Evolutionary conservation across 305 asterid genomes (phyloP), one percentile per base, ranked within the genome.

Genomic region (Coffea humblotiana): DNA sequence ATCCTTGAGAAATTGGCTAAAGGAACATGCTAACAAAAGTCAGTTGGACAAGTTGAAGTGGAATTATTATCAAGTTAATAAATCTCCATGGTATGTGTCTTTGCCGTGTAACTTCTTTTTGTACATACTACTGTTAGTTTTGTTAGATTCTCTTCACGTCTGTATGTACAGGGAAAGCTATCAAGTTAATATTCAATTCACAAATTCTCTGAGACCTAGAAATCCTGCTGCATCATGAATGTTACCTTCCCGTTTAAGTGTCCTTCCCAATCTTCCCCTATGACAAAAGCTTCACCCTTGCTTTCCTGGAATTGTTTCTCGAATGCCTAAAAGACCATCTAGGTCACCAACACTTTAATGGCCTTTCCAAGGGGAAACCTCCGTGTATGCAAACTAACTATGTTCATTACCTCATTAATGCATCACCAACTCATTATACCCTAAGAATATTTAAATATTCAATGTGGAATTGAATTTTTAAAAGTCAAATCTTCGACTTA

Each of bases 1-100:
- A 64, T 88, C 97, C 80, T 89, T 96, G 84, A 88, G 93, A 87
- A 93, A 91, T 83, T 96, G 99, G 98, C 85, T 96, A 66, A 85
- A 88, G 90, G 88, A 82, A 86, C 91, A 86, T 43, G 97, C 96
- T 75, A 89, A 89, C 54, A 86, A 87, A 58, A 90, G 97, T 79
- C 89, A 85, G 78, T 83, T 94, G 87, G 89, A 90, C 90, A 91
- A 92, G 84, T 79, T 84, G 83, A 96, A 94, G 86, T 92, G 95
- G 98, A 86, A 85, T 87, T 96, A 94, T 83, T 96, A 90, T 85
- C 84, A 82, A 83, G 90, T 96, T 82, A 96, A 96, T 89, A 90
- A 88, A 84, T 90, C 94, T 83, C 98, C 99, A 82, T 96, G 98
- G 99, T 96, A 87, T 83, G 86, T 67, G n/a, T 48, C 80, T 61